A percentile compares a stretch with the other conserved stretches of the same genome.
Evolutionary conservation across 371 early-diverging fungal species (phyloP).

Genomic region (Zopfochytrium polystomum): DNA sequence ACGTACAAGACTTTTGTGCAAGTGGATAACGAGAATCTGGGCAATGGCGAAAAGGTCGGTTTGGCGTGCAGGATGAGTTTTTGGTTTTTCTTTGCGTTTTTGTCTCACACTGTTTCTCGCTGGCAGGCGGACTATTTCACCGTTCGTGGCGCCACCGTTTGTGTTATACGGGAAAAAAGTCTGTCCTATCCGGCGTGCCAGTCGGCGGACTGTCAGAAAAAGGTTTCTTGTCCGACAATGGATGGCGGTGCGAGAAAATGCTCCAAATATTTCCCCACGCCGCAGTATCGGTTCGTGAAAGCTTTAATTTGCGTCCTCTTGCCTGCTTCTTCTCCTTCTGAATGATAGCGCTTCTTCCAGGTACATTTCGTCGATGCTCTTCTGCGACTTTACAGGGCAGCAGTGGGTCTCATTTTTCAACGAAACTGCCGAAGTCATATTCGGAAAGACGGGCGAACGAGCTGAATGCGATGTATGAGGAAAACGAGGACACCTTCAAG

Average conservation of each 20-base stretch:
- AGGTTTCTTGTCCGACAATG: slow-evolving; percentile 71
- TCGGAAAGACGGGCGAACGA: slow-evolving; percentile 75
- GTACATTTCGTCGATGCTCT: slow-evolving; percentile 71
- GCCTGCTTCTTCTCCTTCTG: neutral
- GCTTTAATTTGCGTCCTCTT: slow-evolving; percentile 3
- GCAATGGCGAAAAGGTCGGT: slow-evolving; percentile 55
- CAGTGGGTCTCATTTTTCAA: slow-evolving; percentile 84
- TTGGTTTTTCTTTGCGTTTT: neutral
- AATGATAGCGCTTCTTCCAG: slow-evolving; percentile 44
- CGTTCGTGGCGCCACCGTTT: slow-evolving; percentile 62
- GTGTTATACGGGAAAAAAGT: slow-evolving; percentile 57
- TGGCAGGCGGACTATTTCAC: slow-evolving; percentile 70
- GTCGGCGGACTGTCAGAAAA: slow-evolving; percentile 80
- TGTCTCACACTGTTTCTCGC: slow-evolving; percentile 4
- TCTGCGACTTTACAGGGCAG: slow-evolving; percentile 79
- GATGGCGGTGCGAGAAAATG: slow-evolving; percentile 80
- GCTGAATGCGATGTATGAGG: slow-evolving; percentile 43
- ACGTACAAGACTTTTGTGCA: slow-evolving; percentile 53
- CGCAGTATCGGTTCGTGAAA: slow-evolving; percentile 62
- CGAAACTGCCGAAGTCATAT: slow-evolving; percentile 65
- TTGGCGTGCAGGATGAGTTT: too few relatives aligned
- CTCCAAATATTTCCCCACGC: slow-evolving; percentile 58
- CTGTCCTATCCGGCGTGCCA: slow-evolving; percentile 86
- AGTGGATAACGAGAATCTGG: slow-evolving; percentile 65
- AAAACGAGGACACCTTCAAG: slow-evolving; percentile 25